phyloP scores from a whole-genome alignment of 1,284 basidiomycete genomes.

The Rhodotorula sp. region DNA sequence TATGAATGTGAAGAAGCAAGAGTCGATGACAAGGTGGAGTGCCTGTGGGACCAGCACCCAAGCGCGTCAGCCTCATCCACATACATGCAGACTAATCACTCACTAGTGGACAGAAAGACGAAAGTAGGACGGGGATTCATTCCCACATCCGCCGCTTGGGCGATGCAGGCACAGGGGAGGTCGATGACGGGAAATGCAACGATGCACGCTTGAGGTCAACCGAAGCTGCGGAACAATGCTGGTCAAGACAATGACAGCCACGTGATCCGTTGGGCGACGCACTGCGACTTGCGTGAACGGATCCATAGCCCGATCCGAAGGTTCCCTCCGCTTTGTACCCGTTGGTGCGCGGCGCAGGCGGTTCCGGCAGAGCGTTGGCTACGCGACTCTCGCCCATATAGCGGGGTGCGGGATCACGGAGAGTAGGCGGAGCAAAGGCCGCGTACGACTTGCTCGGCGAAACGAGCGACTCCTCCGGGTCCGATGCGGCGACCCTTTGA shows the following conservation, averaged over 20 bases:
- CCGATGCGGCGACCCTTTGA: conserved; percentile 27
- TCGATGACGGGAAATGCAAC: conserved; percentile 13
- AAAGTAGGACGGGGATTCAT: background rate
- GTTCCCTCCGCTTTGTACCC: conserved; percentile 14
- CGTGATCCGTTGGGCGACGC: background rate
- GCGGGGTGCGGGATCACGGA: conserved; percentile 12
- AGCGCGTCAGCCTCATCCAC: too few relatives aligned
- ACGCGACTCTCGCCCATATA: conserved; percentile 23
- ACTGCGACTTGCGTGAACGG: conserved; percentile 26
- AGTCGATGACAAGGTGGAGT: too few relatives aligned
- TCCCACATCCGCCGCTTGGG: background rate
- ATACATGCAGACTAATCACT: too few relatives aligned
- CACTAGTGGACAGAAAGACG: background rate
- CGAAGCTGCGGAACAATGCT: conserved; percentile 1
- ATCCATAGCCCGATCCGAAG: conserved; percentile 27
- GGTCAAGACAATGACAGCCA: background rate
- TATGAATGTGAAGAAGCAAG: too few relatives aligned
- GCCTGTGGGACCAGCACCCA: too few relatives aligned
- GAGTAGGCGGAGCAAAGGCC: background rate
- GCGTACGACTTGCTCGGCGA: conserved; percentile 17
- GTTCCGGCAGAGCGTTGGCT: conserved; percentile 5
- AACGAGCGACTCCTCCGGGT: conserved; percentile 18
- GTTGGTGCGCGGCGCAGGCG: background rate
- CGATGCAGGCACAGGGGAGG: background rate
- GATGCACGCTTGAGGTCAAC: conserved; percentile 31